These are phyloP conservation scores for Yamadazyma oceani DNA, from an alignment of 1,139 yeast species.

Conservation along the genomic window DNA sequence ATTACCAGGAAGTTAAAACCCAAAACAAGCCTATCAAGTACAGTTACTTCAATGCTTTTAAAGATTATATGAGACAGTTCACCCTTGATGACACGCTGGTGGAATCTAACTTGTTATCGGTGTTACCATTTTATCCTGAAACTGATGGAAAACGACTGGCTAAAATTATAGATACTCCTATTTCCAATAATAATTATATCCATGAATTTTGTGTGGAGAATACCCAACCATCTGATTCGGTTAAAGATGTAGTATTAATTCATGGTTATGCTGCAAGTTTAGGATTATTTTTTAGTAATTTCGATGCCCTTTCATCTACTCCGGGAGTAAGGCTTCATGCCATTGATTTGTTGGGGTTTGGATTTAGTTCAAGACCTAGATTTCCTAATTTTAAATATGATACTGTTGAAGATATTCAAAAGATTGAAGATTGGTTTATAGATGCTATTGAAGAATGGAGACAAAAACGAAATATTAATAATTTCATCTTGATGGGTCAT, in stretches of 20 bases:
- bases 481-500: constrained; percentile 80
- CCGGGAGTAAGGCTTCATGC: constrained; percentile 49
- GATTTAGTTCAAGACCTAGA: constrained; percentile 42
- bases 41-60: constrained; percentile 32
- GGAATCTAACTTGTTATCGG: constrained; percentile 38
- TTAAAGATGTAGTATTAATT: constrained; percentile 40
- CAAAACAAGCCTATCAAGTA: constrained; percentile 7
- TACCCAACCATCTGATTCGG: constrained; percentile 21
- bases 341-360: constrained; percentile 47
- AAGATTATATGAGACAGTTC: constrained; percentile 42
- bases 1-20: constrained; percentile 1
- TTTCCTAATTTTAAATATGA: constrained; percentile 34
- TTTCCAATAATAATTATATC: constrained; percentile 48
- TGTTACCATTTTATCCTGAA: constrained; percentile 59
- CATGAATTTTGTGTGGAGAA: constrained; percentile 57
- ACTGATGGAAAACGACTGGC: constrained; percentile 52
- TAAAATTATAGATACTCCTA: constrained; percentile 47
- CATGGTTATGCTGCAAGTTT: constrained; percentile 52
- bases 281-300: constrained; percentile 45
- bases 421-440: constrained; percentile 72
- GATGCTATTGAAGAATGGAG: constrained; percentile 91
- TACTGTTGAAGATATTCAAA: constrained; percentile 33
- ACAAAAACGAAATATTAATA: constrained; percentile 47
- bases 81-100: constrained; percentile 28
- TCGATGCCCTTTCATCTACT: constrained; percentile 35